phyloP scores from a whole-genome alignment of 2,329 filamentous ascomycete genomes.

The Microdochium bolleyi region DNA sequence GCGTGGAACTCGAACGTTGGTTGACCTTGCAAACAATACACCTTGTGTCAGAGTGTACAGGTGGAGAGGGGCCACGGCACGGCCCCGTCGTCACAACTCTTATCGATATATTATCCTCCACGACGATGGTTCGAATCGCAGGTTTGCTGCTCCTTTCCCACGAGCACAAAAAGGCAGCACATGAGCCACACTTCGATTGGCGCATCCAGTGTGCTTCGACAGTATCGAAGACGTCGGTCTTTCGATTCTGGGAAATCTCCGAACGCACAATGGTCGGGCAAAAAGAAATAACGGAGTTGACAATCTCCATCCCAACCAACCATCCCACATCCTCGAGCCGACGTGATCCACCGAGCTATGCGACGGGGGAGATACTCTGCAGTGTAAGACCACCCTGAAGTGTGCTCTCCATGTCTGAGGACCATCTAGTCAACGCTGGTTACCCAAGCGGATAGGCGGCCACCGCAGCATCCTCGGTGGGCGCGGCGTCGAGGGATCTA shows the following conservation, averaged over 20 bases:
- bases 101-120: too few relatives aligned
- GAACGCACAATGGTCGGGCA: constrained; percentile 16
- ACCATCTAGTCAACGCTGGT: constrained; percentile 55
- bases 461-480: constrained; percentile 64
- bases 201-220: neutral
- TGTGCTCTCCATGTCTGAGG: constrained; percentile 62
- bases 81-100: too few relatives aligned
- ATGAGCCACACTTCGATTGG: neutral
- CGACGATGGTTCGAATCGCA: neutral
- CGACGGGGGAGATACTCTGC: constrained; percentile 65
- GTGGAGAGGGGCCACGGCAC: too few relatives aligned
- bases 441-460: constrained; percentile 57
- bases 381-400: constrained; percentile 68
- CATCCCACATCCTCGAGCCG: constrained; percentile 52
- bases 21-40: too few relatives aligned
- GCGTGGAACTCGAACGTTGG: too few relatives aligned
- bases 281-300: constrained; percentile 35
- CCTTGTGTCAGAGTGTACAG: too few relatives aligned
- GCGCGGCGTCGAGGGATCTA: constrained; percentile 46
- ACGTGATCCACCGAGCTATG: constrained; percentile 64
- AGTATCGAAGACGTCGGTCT: too few relatives aligned
- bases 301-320: constrained; percentile 45
- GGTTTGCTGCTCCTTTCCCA: neutral
- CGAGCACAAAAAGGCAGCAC: neutral
- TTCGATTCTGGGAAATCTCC: neutral